A percentile compares a stretch with the other conserved stretches of the same genome.
These are phyloP conservation scores for Suillus spraguei DNA, from an alignment of 768 basidiomycete genomes.

Conservation along the genomic window DNA sequence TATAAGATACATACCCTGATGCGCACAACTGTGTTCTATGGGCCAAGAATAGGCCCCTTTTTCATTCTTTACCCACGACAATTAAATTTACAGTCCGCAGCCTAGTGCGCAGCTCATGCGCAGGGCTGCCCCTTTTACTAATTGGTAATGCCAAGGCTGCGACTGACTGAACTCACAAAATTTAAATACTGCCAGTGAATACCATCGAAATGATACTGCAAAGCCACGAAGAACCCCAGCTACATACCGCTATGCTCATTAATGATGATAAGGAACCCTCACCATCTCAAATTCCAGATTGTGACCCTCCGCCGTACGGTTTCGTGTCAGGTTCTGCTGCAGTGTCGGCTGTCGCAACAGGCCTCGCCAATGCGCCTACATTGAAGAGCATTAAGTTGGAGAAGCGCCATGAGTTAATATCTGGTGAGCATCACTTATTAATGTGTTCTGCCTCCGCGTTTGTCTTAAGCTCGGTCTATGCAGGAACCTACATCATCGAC, in stretches of 20 bases:
- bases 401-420: constrained; percentile 31
- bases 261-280: neutral
- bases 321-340: neutral
- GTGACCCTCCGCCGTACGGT: neutral
- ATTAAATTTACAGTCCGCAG: too few species aligned
- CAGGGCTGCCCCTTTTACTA: too few species aligned
- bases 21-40: too few species aligned
- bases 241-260: neutral
- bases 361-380: neutral
- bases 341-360: neutral
- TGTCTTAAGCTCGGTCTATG: neutral
- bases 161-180: too few species aligned
- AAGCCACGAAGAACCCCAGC: neutral
- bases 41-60: too few species aligned
- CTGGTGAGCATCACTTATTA: constrained; percentile 25
- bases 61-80: too few species aligned
- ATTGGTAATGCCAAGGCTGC: too few species aligned
- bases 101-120: too few species aligned
- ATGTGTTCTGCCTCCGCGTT: neutral
- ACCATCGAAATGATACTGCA: neutral
- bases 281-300: neutral
- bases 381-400: constrained; percentile 5
- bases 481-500: constrained; percentile 47
- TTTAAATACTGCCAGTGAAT: too few species aligned
- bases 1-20: too few species aligned